These are phyloP conservation scores for Pseudogymnoascus sp. DNA, from an alignment of 2,329 filamentous ascomycete species.

Conservation along the genomic window DNA sequence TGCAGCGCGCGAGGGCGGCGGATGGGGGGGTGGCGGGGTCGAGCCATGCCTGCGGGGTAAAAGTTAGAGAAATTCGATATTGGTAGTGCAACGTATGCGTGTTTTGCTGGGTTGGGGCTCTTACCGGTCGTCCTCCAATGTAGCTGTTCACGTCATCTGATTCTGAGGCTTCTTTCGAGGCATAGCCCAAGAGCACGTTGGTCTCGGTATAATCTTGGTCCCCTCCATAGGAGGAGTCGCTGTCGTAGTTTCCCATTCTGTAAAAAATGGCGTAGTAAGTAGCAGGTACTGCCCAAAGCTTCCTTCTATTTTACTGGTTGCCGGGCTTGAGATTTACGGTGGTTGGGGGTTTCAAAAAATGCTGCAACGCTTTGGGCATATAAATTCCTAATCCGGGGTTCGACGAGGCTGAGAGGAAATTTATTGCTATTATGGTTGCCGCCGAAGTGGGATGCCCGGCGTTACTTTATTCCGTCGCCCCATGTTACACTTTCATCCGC, in stretches of 20 bases:
- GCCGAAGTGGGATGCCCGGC: background rate
- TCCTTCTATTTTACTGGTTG: background rate
- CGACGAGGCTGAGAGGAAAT: constrained; percentile 2
- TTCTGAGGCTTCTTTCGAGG: constrained; percentile 56
- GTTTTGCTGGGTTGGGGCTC: constrained; percentile 21
- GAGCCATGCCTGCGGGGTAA: constrained; percentile 64
- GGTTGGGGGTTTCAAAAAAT: background rate
- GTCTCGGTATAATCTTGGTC: constrained; percentile 69
- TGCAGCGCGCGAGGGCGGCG: constrained; percentile 72
- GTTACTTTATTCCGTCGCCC: background rate
- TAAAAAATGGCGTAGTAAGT: background rate
- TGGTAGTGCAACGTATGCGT: background rate
- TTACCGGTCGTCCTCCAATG: constrained; percentile 78
- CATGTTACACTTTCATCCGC: background rate
- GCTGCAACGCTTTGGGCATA: background rate
- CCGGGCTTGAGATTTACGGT: background rate
- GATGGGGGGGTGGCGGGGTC: constrained; percentile 63
- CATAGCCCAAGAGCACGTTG: constrained; percentile 83
- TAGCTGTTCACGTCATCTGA: constrained; percentile 77
- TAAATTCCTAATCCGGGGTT: constrained; percentile 3
- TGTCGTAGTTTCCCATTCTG: constrained; percentile 71
- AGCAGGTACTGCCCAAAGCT: background rate
- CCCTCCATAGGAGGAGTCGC: constrained; percentile 67
- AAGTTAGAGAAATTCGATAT: background rate
- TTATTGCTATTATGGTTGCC: background rate